Conservation (phyloP, 805 yeast species). For the Teunomyces gatunensis region DNA sequence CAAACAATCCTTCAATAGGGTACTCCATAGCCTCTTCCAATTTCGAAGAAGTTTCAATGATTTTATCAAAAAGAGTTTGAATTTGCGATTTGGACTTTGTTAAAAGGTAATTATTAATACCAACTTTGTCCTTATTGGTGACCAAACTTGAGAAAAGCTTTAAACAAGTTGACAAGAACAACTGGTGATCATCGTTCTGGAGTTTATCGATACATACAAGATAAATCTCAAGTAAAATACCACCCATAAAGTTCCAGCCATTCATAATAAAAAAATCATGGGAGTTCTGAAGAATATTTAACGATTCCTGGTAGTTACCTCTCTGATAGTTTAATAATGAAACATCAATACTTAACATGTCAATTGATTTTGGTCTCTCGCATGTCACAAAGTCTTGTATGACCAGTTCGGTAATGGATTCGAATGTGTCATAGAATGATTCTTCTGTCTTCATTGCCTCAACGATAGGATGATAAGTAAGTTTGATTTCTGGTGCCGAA, state of each 20-base stretch:
- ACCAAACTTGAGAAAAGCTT: constrained; percentile 36
- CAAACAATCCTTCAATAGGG: constrained; percentile 37
- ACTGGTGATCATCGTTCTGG: constrained; percentile 18
- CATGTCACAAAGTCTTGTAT: constrained; percentile 52
- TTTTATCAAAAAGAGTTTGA: constrained; percentile 16
- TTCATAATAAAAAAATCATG: constrained; percentile 63
- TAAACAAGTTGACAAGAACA: constrained; percentile 40
- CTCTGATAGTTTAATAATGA: constrained; percentile 66
- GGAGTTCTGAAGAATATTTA: constrained; percentile 61
- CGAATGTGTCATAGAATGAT: constrained; percentile 32
- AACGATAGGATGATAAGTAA: constrained; percentile 16
- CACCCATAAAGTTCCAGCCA: constrained; percentile 76
- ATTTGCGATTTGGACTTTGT: constrained; percentile 17
- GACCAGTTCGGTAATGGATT: constrained; percentile 54
- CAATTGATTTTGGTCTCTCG: constrained; percentile 61
- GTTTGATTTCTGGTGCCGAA: neutral
- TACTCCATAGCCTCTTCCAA: constrained; percentile 21
- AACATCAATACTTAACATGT: constrained; percentile 72
- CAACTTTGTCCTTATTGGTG: constrained; percentile 14
- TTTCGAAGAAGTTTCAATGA: constrained; percentile 13
- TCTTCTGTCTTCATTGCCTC: constrained; percentile 13
- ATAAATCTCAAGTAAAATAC: constrained; percentile 61
- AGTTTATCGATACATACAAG: constrained; percentile 61
- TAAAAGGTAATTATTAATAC: constrained; percentile 27
- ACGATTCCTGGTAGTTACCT: constrained; percentile 57